These are phyloP conservation scores for Quercus engelmannii DNA, from an alignment of 306 rosid genomes.

Conservation along the genomic window DNA sequence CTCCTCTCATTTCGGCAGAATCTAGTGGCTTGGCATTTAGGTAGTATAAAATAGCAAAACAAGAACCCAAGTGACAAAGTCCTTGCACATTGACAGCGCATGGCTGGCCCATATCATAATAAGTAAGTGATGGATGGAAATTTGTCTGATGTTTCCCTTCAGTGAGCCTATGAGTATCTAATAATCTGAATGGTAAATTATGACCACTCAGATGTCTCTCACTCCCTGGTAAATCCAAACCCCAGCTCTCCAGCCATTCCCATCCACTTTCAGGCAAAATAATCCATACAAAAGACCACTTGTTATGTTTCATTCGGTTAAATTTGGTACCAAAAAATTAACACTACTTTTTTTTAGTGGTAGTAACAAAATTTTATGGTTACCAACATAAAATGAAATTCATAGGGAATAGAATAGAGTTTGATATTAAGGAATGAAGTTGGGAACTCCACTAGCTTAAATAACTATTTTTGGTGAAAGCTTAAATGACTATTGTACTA, in stretches of 20 bases:
- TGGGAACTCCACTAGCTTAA: neutral
- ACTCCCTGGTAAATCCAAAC: slow-evolving; percentile 41
- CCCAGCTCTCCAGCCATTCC: slow-evolving; percentile 35
- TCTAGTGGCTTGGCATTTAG: neutral
- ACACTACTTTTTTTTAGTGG: neutral
- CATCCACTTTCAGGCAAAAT: slow-evolving; percentile 39
- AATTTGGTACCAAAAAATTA: slow-evolving; percentile 17
- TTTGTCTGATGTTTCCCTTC: neutral
- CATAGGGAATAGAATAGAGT: neutral
- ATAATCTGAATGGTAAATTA: neutral
- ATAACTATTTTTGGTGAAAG: neutral
- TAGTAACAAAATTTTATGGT: too few species aligned
- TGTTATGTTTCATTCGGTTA: slow-evolving; percentile 33
- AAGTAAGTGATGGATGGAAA: neutral
- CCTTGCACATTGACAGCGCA: neutral
- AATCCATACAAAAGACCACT: slow-evolving; percentile 33
- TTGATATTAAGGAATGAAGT: neutral
- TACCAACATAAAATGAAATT: too few species aligned
- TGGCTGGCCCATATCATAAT: slow-evolving; percentile 2
- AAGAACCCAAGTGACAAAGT: neutral
- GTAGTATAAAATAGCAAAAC: neutral
- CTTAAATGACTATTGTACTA: neutral
- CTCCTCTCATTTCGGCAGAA: neutral
- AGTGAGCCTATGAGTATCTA: neutral
- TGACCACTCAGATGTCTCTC: slow-evolving; percentile 4